Conservation (phyloP, 2,329 filamentous ascomycete genomes). For the Colletotrichum theobromicola region DNA sequence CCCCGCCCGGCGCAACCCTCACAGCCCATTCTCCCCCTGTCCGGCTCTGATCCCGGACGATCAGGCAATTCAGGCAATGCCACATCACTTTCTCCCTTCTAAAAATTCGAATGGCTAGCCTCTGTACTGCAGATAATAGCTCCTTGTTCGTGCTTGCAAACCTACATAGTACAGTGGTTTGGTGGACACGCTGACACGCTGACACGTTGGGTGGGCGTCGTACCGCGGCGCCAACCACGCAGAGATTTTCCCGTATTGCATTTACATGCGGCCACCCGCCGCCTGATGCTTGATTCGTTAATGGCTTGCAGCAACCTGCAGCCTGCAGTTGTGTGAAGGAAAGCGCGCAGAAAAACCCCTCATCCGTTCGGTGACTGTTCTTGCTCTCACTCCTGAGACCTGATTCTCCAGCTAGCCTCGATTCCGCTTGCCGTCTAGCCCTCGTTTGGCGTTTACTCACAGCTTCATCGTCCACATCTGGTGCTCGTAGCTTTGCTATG, state of each 20-base stretch:
- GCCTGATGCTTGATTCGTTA: not conserved
- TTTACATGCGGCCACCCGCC: not conserved
- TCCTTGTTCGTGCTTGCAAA: not conserved
- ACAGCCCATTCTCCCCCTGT: constrained; percentile 1
- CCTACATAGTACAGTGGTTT: constrained; percentile 19
- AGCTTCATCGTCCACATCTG: not conserved
- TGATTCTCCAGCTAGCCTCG: not conserved
- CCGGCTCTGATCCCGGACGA: constrained; percentile 24
- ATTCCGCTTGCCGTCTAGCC: not conserved
- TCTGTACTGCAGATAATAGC: not conserved
- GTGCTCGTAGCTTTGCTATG: not conserved
- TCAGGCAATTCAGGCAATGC: constrained; percentile 18
- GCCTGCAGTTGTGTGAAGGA: not conserved
- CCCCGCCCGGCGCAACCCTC: constrained; percentile 9
- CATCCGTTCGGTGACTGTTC: not conserved
- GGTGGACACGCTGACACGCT: not conserved
- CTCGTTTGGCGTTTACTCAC: not conserved
- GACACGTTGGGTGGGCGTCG: not conserved
- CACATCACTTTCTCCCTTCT: constrained; percentile 4
- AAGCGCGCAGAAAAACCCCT: not conserved
- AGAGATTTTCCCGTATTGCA: constrained; percentile 1
- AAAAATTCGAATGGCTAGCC: not conserved
- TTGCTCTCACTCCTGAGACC: not conserved
- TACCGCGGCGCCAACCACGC: not conserved
- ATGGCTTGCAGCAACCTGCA: not conserved